Conservation (phyloP, 352 stramenopile genomes). For the Phytophthora cactorum region DNA sequence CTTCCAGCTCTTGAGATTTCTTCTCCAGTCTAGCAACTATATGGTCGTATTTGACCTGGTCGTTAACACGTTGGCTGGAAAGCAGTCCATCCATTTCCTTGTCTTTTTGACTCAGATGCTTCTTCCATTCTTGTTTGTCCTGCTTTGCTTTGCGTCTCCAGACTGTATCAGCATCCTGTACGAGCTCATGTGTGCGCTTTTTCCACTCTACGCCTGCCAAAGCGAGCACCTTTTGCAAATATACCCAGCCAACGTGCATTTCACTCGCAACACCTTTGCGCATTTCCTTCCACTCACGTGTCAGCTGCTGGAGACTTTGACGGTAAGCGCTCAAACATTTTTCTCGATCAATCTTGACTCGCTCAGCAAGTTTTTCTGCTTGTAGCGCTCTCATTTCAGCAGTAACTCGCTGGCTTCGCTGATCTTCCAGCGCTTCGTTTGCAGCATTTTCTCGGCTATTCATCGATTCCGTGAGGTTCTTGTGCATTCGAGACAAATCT, state of each 20-base stretch:
- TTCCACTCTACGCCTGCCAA: conserved; percentile 28
- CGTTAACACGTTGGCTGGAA: conserved; percentile 49
- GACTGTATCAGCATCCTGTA: conserved; percentile 25
- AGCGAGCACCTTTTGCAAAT: conserved; percentile 43
- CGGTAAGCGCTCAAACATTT: conserved; percentile 35
- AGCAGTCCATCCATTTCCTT: conserved; percentile 56
- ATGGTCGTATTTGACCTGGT: conserved; percentile 67
- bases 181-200: conserved; percentile 29
- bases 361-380: conserved; percentile 35
- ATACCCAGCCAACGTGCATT: conserved; percentile 35
- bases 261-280: conserved; percentile 39
- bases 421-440: conserved; percentile 43
- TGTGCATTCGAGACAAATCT: conserved; percentile 71
- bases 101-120: conserved; percentile 51
- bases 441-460: conserved; percentile 23
- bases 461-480: conserved; percentile 64
- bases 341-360: conserved; percentile 32
- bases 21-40: conserved; percentile 45
- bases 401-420: conserved; percentile 31
- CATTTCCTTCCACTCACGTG: conserved; percentile 40
- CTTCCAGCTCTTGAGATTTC: conserved; percentile 46
- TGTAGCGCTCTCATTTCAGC: conserved; percentile 36
- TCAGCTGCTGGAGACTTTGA: conserved; percentile 37
- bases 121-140: conserved; percentile 57
- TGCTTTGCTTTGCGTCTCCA: conserved; percentile 37